Conservation (phyloP, 805 yeast species). For the Yarrowia sp. region DNA sequence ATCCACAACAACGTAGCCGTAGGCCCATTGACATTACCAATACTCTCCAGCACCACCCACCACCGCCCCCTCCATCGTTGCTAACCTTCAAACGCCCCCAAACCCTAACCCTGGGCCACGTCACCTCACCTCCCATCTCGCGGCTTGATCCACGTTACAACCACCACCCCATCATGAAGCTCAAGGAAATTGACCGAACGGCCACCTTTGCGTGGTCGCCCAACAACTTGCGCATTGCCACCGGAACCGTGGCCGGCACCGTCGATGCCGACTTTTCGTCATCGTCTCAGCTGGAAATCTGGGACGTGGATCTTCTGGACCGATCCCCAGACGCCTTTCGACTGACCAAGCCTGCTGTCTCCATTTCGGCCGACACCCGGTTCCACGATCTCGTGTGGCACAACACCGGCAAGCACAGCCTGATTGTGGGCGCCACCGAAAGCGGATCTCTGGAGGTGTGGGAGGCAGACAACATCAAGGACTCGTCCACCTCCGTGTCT, state of each 20-base stretch:
- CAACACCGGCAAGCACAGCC: conserved; percentile 57
- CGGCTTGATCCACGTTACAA: conserved; percentile 31
- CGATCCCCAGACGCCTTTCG: conserved; percentile 47
- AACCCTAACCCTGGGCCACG: conserved; percentile 38
- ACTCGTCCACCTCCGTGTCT: conserved; percentile 56
- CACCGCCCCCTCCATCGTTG: conserved; percentile 18
- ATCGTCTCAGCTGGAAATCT: conserved; percentile 75
- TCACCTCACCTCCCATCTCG: conserved; percentile 36
- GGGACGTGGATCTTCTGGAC: conserved; percentile 62
- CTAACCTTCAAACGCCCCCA: conserved; percentile 24
- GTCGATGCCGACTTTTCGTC: conserved; percentile 87
- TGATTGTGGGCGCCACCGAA: conserved; percentile 90
- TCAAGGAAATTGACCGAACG: conserved; percentile 81
- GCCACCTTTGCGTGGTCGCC: conserved; percentile 98
- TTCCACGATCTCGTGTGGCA: conserved; percentile 91
- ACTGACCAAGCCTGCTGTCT: conserved; percentile 53
- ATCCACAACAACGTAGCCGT: too few species aligned
- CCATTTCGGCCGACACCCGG: conserved; percentile 60
- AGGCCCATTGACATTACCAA: too few species aligned
- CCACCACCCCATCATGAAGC: conserved; percentile 55
- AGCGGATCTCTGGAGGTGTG: conserved; percentile 80
- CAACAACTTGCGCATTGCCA: conserved; percentile 66
- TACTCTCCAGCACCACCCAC: not conserved
- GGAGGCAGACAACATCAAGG: conserved; percentile 63
- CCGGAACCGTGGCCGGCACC: conserved; percentile 97